Base-by-base conservation (phyloP, 805 yeast genomes). In the Clavispora vitiphila region DNA sequence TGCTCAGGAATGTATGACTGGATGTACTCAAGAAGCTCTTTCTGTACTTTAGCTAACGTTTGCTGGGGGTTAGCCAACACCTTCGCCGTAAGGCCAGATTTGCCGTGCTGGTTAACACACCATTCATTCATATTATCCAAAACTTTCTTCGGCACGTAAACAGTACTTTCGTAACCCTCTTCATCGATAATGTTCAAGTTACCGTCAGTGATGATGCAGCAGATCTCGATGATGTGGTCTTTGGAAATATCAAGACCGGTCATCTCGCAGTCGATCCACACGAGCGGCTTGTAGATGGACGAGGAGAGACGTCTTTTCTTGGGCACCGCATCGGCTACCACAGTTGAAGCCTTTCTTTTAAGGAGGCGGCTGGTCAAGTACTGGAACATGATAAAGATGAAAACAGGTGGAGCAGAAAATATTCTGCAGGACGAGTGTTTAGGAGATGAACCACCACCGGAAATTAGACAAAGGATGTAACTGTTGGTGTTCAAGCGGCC, bases 201-300 rank as follows among this genome's bases (percentile, higher is more conserved):
- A 8, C 86, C 88, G 56, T 91, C 96, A 2, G 99, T 93, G 35
- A 93, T 71, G 30, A 91, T 67, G 59, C 96, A 89, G 59, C 96
- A 87, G 21, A 93, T 81, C 62, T 93, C 99, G 45, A 93, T 86
- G 52, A 93, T 90, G 43, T 76, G 79, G 59, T 93, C 98, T 27
- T 55, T 51, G n/a, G 73, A 71, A n/a, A 81, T 80, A 53, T 91
- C 84, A 30, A 93, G 67, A 0, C 99, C 99, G 0, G 99, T 93
- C 99, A 93, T 93, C 61, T 93, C 99, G 64, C 98, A 93, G 65
- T 93, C 99, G 14, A 93, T 74, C 99, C 99, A 93, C 4, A 93
- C 95, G 15, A 91, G 70, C 1, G 73, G 73, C 41, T 61, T 58
- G 44, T 32, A 41, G 22, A 47, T 52, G 35, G 51, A 21, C 6